Conservation (phyloP, 495 filamentous ascomycete genomes). For the Talaromyces nanjingensis region DNA sequence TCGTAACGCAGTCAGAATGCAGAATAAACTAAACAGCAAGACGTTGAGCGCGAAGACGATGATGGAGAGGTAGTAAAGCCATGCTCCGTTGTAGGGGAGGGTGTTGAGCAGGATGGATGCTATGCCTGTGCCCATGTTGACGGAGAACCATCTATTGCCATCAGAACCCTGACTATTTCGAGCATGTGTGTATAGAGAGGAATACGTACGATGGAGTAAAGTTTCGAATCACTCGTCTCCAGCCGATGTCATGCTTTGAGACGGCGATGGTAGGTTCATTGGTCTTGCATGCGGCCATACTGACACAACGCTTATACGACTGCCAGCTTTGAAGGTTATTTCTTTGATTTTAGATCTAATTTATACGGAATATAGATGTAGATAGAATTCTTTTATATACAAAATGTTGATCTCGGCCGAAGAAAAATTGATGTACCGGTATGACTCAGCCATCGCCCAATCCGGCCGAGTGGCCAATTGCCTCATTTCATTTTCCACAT, state of each 20-base stretch:
- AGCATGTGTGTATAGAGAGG: neutral
- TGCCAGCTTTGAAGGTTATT: neutral
- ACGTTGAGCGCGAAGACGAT: slow-evolving; percentile 50
- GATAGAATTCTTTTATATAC: neutral
- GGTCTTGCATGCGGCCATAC: neutral
- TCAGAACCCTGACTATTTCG: no score
- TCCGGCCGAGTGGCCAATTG: slow-evolving; percentile 1
- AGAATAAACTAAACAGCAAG: slow-evolving; percentile 34
- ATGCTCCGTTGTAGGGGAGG: slow-evolving; percentile 47
- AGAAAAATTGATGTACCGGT: neutral
- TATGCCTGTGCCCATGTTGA: slow-evolving; percentile 62
- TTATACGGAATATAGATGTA: neutral
- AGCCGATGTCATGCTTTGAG: slow-evolving; percentile 18
- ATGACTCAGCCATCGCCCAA: slow-evolving; percentile 1
- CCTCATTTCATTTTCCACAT: neutral
- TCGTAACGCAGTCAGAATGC: slow-evolving; percentile 41
- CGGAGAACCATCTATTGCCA: slow-evolving; percentile 39
- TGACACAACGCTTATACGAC: neutral
- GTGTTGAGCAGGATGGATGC: slow-evolving; percentile 52
- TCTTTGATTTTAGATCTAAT: neutral
- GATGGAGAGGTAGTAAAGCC: slow-evolving; percentile 48
- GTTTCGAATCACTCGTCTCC: slow-evolving; percentile 27
- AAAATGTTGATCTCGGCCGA: slow-evolving; percentile 1
- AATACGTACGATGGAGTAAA: slow-evolving; percentile 30
- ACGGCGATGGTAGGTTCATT: neutral